Evolutionary conservation across 2,329 filamentous ascomycete genomes (phyloP), one percentile per base, ranked within the genome.

Genomic region (Peltaster fructicola): DNA sequence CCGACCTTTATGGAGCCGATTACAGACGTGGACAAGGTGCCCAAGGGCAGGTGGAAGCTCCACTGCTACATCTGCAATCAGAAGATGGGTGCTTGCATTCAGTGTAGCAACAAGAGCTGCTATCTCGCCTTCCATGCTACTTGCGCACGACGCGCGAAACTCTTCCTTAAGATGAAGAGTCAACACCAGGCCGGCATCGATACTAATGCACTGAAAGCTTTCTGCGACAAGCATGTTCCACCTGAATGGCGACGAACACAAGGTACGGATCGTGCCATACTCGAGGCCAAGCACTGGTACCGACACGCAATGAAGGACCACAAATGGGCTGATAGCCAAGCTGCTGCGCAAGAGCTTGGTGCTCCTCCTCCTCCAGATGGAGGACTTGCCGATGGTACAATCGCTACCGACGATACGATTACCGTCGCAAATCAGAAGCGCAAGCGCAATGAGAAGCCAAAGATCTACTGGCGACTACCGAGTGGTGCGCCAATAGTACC

Each of bases 1-100:
- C 77, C 81, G 33, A 92, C 84, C 6, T 88, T 95, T 47, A 93
- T 95, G 80, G 88, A 98, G 45, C 88, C 88, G 1, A 82, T 98
- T 24, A 90, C 88, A 61, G 88, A 95, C 39, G 80, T 98, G 17
- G 88, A 98, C 48, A 93, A 93, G 51, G 85, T 98, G 3, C 88
- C 88, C 1, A 88, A 82, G 47, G 84, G 74, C 32, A 68, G 88
- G 33, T 98, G 88, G 88, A 90, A 41, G 31, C 30, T 60, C 44
- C 73, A 68, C 19, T 98, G 88, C 55, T 98, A 98, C 50, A 90
- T 98, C 29, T 98, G 88, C 55, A 76, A 82, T 37, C 88, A 98
- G 53, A 77, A 74, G 41, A 98, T 98, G 88, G 88, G 88, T 12
- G 85, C 88, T 19, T 95, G 85, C 51, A 93, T 98, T 32, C 88